Evolutionary conservation across 2,329 filamentous ascomycete genomes (phyloP), one percentile per base, ranked within the genome.

Genomic region (Epichloe scottii): DNA sequence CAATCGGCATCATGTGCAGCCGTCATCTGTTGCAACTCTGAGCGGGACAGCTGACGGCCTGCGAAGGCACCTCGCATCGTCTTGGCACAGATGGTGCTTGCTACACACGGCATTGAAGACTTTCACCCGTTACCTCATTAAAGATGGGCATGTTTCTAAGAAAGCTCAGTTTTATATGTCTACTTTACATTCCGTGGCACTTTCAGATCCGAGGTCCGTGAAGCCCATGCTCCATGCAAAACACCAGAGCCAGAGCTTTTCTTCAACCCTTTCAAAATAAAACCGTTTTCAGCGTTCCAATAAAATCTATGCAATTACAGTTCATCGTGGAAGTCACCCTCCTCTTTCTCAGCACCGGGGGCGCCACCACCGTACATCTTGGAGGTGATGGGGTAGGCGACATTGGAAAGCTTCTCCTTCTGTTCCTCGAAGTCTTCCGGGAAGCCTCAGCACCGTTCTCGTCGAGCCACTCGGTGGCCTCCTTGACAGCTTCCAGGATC

Each of bases 401-500:
- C 87, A 70, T 87, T 86, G 63, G 87, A 94, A 60, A 98, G 81
- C 81, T 96, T 96, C 86, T 98, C 91, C 79, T 94, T 95, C 79
- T 97, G 91, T 82, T 98, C 93, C 73, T 96, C 90, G 63, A 97
- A 96, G 77, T 97, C 93, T 76, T 96, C 91, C 54, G 89, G 60
- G 77, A 81, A 57, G 93, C 93, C 49, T 85, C 85, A 59, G 85
- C 82, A 59, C 81, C 87, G 74, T 96, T 94, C 81, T 95, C 89
- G 62, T 96, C 90, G 54, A 98, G 84, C 93, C 93, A 98, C 70
- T 96, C 90, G 62, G 84, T 85, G 57, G 89, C 77, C 77, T 98
- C 93, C 86, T 97, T 97, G 75, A 98, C 83, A 57, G 93, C 93
- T 59, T 96, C 90, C 58, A 95, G 75, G 62, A 98, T 82, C 81